Evolutionary conservation across 306 rosid species (phyloP).

Genomic region (Acacia confusa): DNA sequence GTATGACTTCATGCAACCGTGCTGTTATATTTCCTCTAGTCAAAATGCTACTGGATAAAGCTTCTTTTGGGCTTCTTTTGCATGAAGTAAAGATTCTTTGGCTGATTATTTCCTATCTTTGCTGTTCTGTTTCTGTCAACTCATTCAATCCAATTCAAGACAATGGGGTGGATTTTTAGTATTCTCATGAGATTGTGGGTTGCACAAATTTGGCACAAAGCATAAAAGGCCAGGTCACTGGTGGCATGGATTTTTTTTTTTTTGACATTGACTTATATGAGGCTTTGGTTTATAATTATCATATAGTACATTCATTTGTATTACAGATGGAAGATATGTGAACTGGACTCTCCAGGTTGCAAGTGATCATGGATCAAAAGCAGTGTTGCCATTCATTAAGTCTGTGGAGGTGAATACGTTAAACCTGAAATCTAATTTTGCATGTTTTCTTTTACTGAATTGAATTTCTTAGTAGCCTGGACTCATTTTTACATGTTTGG

Average conservation of each 20-base stretch:
- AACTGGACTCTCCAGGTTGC: slow-evolving; percentile 91
- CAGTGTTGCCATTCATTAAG: slow-evolving; percentile 76
- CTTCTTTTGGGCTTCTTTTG: slow-evolving; percentile 16
- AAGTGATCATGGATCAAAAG: slow-evolving; percentile 79
- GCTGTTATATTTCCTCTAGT: slow-evolving; percentile 3
- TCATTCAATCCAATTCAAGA: not conserved
- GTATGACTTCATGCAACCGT: not conserved
- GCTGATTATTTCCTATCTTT: not conserved
- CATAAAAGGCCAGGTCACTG: slow-evolving; percentile 8
- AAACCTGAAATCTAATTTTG: slow-evolving; percentile 26
- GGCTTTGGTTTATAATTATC: slow-evolving; percentile 36
- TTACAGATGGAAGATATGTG: slow-evolving; percentile 78
- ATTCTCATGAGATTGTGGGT: slow-evolving; percentile 13
- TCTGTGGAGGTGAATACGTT: slow-evolving; percentile 78
- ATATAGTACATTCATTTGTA: slow-evolving; percentile 34
- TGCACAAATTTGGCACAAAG: not conserved
- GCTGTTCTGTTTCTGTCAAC: not conserved
- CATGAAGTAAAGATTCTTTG: not conserved
- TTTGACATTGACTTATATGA: not conserved
- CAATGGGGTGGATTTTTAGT: slow-evolving; percentile 9
- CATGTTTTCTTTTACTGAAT: slow-evolving; percentile 12
- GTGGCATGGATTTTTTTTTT: no score
- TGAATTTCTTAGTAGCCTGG: not conserved
- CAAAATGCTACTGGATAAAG: slow-evolving; percentile 7
- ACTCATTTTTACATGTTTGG: not conserved